Percentiles rank a stretch among this genome's conserved stretches.
Evolutionary conservation across 768 basidiomycete genomes (phyloP).

Genomic region (Xerocomus spinulosus): DNA sequence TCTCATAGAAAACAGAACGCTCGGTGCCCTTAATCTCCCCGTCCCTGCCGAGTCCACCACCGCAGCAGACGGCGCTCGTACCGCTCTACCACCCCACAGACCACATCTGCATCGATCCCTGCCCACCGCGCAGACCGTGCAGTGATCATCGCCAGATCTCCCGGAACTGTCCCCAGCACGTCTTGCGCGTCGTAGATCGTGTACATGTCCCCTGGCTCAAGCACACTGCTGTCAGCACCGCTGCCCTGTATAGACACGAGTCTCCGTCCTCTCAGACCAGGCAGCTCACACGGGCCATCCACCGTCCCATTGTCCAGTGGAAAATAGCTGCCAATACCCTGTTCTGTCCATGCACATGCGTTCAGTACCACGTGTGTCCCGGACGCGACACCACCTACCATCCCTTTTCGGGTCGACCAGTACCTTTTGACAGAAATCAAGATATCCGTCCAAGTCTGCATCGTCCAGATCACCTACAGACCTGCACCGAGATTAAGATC

Average conservation of each 20-base stretch:
- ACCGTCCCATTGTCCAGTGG: constrained; percentile 25
- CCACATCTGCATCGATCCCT: constrained; percentile 49
- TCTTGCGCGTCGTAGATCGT: constrained; percentile 67
- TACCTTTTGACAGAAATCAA: constrained; percentile 59
- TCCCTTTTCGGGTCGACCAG: constrained; percentile 34
- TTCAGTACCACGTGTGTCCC: constrained; percentile 11
- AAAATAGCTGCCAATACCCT: constrained; percentile 39
- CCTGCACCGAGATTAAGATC: constrained; percentile 33
- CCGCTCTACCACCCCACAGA: constrained; percentile 54
- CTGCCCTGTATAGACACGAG: constrained; percentile 9
- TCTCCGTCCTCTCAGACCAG: constrained; percentile 2
- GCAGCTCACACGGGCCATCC: background rate
- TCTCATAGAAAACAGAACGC: background rate
- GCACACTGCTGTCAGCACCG: constrained; percentile 10
- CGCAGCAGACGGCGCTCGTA: constrained; percentile 60
- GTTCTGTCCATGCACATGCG: constrained; percentile 18
- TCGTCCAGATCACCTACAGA: constrained; percentile 49
- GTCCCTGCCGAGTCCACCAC: constrained; percentile 39
- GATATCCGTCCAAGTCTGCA: constrained; percentile 55
- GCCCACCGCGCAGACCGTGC: constrained; percentile 48
- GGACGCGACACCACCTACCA: constrained; percentile 21
- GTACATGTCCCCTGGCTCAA: constrained; percentile 56
- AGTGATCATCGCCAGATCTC: constrained; percentile 49
- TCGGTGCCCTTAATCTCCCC: constrained; percentile 16
- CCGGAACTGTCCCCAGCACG: constrained; percentile 51